These are phyloP conservation scores for Ceratorhiza oryzae-sativae DNA, from an alignment of 1,284 basidiomycete species.

Conservation along the genomic window DNA sequence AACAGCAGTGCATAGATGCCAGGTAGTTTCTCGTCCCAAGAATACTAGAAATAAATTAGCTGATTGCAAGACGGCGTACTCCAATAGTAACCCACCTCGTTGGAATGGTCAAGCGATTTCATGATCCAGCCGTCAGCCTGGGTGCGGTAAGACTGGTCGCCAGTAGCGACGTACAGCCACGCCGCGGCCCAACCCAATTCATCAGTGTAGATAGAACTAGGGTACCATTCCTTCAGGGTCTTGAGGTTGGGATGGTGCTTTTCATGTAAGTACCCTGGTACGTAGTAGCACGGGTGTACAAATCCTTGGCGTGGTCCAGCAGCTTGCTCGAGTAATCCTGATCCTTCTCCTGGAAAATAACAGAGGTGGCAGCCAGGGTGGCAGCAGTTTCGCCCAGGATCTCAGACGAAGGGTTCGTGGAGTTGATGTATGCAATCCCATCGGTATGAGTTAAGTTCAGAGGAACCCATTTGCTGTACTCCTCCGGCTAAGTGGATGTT, in stretches of 20 bases:
- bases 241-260: conserved; percentile 41
- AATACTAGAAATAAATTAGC: conserved; percentile 34
- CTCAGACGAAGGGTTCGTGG: conserved; percentile 41
- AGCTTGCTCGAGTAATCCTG: conserved; percentile 38
- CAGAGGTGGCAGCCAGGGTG: conserved; percentile 39
- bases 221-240: conserved; percentile 42
- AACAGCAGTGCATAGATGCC: conserved; percentile 36
- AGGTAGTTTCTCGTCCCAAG: conserved; percentile 43
- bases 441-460: conserved; percentile 33
- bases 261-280: conserved; percentile 41
- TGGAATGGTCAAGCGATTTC: conserved; percentile 32
- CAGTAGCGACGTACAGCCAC: conserved; percentile 41
- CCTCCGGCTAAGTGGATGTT: conserved; percentile 32
- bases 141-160: conserved; percentile 37
- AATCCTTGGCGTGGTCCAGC: conserved; percentile 37
- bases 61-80: too few species aligned
- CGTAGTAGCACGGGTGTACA: conserved; percentile 41
- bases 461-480: conserved; percentile 42
- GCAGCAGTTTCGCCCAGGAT: conserved; percentile 42
- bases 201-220: conserved; percentile 40
- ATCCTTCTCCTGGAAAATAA: conserved; percentile 40
- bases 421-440: conserved; percentile 43
- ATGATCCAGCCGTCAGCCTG: conserved; percentile 32
- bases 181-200: conserved; percentile 42
- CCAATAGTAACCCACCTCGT: conserved; percentile 23